Percentiles rank a stretch among this genome's conserved stretches.
Conservation (phyloP, 257 asterid species). For the Mitragyna speciosa region DNA sequence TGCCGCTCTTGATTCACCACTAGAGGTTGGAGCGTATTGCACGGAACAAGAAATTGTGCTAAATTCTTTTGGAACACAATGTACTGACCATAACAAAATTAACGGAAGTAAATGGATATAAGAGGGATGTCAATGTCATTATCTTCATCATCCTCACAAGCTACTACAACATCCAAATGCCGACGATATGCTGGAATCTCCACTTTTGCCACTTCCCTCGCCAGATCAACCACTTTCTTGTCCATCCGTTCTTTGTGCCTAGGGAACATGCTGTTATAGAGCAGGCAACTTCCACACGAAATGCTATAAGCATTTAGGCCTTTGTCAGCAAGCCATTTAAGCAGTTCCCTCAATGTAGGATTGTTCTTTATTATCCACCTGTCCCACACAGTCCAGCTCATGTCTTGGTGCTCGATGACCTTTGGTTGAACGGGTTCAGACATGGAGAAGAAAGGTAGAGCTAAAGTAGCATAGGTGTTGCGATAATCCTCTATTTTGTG, state of each 20-base stretch:
- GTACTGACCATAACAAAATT: background rate
- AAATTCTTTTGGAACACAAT: background rate
- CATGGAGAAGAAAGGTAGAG: slow-evolving; percentile 83
- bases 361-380: slow-evolving; percentile 65
- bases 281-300: slow-evolving; percentile 78
- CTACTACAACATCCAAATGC: slow-evolving; percentile 77
- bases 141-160: slow-evolving; percentile 88
- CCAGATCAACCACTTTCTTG: slow-evolving; percentile 63
- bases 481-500: slow-evolving; percentile 90
- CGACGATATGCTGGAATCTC: slow-evolving; percentile 67
- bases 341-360: slow-evolving; percentile 69
- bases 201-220: slow-evolving; percentile 70
- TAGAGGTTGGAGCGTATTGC: background rate
- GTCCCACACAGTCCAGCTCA: slow-evolving; percentile 98
- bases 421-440: slow-evolving; percentile 87
- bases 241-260: slow-evolving; percentile 88
- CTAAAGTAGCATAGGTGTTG: slow-evolving; percentile 84
- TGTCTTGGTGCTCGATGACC: slow-evolving; percentile 57
- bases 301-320: slow-evolving; percentile 81
- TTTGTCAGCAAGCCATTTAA: slow-evolving; percentile 73
- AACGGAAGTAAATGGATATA: slow-evolving; percentile 66
- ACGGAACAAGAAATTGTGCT: background rate
- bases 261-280: slow-evolving; percentile 77
- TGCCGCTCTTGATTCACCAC: background rate
- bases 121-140: slow-evolving; percentile 85